Evolutionary conservation across 1,284 basidiomycete genomes (phyloP).

Genomic region (Fomitopsis schrenkii): DNA sequence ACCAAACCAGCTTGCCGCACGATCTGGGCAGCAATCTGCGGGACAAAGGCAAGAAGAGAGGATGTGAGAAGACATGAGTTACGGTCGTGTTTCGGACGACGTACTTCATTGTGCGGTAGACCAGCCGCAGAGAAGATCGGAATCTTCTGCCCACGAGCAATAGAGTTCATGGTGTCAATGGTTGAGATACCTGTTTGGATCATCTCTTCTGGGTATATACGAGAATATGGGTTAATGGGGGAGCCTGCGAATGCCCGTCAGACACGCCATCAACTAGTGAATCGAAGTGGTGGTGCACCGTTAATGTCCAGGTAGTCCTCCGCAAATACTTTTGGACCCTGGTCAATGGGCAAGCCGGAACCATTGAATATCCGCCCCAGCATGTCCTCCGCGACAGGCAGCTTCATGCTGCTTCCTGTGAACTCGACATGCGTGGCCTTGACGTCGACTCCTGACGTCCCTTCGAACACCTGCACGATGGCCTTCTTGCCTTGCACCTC

Average conservation of each 20-base stretch:
- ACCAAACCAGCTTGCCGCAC: slow-evolving; percentile 99
- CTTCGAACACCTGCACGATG: slow-evolving; percentile 99
- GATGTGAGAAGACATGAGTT: slow-evolving; percentile 13
- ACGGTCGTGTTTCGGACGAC: slow-evolving; percentile 2
- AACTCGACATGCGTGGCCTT: slow-evolving; percentile 98
- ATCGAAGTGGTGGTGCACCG: slow-evolving; percentile 47
- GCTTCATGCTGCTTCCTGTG: slow-evolving; percentile 97
- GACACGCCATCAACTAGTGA: not conserved
- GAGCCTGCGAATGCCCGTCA: slow-evolving; percentile 58
- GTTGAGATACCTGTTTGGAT: slow-evolving; percentile 99
- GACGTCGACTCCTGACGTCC: slow-evolving; percentile 97
- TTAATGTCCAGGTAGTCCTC: slow-evolving; percentile 99
- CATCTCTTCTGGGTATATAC: slow-evolving; percentile 99
- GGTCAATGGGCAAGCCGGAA: slow-evolving; percentile 96
- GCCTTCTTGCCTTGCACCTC: slow-evolving; percentile 99
- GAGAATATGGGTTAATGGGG: slow-evolving; percentile 98
- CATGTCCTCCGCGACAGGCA: slow-evolving; percentile 99
- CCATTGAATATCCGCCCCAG: slow-evolving; percentile 99
- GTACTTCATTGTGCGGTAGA: slow-evolving; percentile 96
- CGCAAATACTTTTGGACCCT: slow-evolving; percentile 98
- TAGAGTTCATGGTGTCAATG: slow-evolving; percentile 98
- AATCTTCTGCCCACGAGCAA: slow-evolving; percentile 99
- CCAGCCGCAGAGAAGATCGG: slow-evolving; percentile 99
- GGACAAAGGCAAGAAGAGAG: slow-evolving; percentile 2
- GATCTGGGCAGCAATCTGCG: slow-evolving; percentile 97